A percentile compares a stretch with the other conserved stretches of the same genome.
phyloP scores from a whole-genome alignment of 164 flowering plant genomes.

The Annona cherimola region DNA sequence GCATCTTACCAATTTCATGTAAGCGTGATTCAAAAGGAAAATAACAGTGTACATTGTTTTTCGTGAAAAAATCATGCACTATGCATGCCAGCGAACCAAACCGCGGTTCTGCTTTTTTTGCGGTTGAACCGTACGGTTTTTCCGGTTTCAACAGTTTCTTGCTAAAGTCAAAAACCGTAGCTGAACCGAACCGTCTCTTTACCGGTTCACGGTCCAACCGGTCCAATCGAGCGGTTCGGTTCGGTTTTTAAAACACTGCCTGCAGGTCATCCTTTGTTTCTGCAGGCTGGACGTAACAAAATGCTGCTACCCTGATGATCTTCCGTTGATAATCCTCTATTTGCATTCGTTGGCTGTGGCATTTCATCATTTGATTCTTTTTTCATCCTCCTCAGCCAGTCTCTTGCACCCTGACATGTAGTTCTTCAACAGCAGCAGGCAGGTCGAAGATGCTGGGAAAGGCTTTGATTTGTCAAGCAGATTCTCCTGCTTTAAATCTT shows the following conservation, averaged over 20 bases:
- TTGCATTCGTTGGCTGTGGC: background rate
- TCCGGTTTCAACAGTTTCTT: constrained; percentile 45
- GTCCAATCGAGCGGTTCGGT: constrained; percentile 28
- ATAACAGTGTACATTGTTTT: no score
- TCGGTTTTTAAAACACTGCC: constrained; percentile 24
- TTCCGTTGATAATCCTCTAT: constrained; percentile 26
- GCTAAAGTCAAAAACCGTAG: constrained; percentile 43
- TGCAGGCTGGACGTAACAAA: constrained; percentile 28
- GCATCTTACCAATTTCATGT: no score
- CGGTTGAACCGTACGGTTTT: constrained; percentile 39
- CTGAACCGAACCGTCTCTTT: constrained; percentile 17
- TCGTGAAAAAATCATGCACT: constrained; percentile 25
- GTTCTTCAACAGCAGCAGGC: constrained; percentile 32
- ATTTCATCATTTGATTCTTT: background rate
- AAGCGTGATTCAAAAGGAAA: no score
- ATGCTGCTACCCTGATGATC: constrained; percentile 44
- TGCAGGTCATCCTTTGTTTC: constrained; percentile 8
- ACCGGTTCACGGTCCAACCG: constrained; percentile 20
- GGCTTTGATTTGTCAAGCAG: constrained; percentile 17
- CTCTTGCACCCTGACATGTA: constrained; percentile 17
- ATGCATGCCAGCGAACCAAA: constrained; percentile 39
- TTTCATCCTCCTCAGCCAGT: background rate
- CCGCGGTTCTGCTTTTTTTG: constrained; percentile 27
- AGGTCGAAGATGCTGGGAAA: constrained; percentile 11
- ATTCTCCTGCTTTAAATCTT: background rate